Percentiles rank a stretch among this genome's conserved stretches.
Conservation (phyloP, 2,329 filamentous ascomycete species). For the Calonectria hongkongensis region DNA sequence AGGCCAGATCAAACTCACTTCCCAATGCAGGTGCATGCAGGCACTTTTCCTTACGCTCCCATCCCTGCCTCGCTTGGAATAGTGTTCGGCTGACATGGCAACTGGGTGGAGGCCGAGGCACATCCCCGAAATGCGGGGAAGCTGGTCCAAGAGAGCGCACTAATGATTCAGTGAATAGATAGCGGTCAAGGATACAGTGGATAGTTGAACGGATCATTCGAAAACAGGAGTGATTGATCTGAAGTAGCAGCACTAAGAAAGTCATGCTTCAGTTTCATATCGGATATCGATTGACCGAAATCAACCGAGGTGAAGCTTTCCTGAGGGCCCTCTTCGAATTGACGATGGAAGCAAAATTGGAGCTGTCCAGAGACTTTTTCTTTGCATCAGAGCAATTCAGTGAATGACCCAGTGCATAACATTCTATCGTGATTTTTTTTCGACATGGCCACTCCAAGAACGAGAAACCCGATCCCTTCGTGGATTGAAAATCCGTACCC, state of each 20-base stretch:
- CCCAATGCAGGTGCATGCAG: conserved; percentile 15
- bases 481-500: conserved; percentile 60
- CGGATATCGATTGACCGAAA: conserved; percentile 27
- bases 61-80: conserved; percentile 21
- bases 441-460: conserved; percentile 50
- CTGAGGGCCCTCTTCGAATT: background rate
- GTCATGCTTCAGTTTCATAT: background rate
- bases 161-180: conserved; percentile 38
- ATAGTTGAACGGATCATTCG: conserved; percentile 3
- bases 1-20: conserved; percentile 8
- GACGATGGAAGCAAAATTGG: conserved; percentile 8
- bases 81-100: background rate
- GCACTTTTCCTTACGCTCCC: background rate
- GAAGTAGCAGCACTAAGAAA: background rate
- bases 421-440: background rate
- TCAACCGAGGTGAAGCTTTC: conserved; percentile 34
- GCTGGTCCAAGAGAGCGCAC: conserved; percentile 18
- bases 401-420: background rate
- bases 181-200: background rate
- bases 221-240: background rate
- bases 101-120: conserved; percentile 28
- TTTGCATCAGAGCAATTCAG: background rate
- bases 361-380: background rate
- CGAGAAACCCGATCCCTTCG: conserved; percentile 56
- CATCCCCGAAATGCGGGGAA: conserved; percentile 39